Evolutionary conservation across 106 monocot species (phyloP).

Genomic region (Dendrobium huoshanense): DNA sequence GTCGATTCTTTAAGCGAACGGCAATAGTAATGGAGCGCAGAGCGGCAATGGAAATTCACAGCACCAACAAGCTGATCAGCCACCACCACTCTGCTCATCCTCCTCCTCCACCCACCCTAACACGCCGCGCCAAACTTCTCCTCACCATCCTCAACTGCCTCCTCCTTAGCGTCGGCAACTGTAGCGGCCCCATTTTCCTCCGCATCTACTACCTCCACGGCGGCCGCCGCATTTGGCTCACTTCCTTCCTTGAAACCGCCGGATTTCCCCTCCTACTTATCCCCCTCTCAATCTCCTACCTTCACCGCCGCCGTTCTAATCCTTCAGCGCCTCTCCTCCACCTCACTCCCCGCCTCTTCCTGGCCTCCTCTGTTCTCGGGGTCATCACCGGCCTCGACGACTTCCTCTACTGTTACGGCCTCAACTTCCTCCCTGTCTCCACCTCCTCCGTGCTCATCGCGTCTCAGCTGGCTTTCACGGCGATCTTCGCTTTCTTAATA

Average conservation of each 20-base stretch:
- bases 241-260: constrained; percentile 38
- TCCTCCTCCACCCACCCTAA: not conserved
- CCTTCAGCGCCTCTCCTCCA: not conserved
- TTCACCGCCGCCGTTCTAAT: not conserved
- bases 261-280: constrained; percentile 19
- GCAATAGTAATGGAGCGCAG: too few species aligned
- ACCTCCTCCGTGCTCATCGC: constrained; percentile 8
- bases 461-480: constrained; percentile 15
- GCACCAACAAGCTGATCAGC: too few species aligned
- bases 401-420: constrained; percentile 12
- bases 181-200: constrained; percentile 42
- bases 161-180: constrained; percentile 31
- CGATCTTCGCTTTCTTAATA: constrained; percentile 17
- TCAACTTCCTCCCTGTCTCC: constrained; percentile 12
- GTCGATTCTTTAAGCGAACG: too few species aligned
- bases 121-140: not conserved
- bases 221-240: constrained; percentile 51
- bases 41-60: too few species aligned
- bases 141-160: constrained; percentile 14
- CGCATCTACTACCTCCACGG: constrained; percentile 76
- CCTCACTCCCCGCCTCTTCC: constrained; percentile 7
- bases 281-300: constrained; percentile 13
- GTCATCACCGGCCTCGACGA: constrained; percentile 7
- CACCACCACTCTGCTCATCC: too few species aligned
- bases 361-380: not conserved